Evolutionary conservation across 441 rosid genomes (phyloP), one percentile per base, ranked within the genome.

Genomic region (Erysimum cheiri): DNA sequence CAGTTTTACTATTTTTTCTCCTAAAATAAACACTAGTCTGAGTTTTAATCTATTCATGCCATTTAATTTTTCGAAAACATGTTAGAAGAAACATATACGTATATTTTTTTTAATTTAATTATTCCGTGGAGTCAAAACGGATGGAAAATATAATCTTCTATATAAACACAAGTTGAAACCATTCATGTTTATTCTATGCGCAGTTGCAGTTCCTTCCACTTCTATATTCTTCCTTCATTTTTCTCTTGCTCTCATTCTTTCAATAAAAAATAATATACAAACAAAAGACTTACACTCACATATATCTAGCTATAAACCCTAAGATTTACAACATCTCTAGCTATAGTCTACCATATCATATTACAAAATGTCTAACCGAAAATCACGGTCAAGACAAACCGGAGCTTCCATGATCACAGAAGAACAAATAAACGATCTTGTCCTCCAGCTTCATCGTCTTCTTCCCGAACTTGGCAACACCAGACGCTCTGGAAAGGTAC

Each of bases 381-480:
- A 83, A 69, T 83, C 97, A 37, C 74, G 91, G 70, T 80, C 94
- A 70, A 88, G 92, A 76, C 85, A 83, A 50, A 76, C 92, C 44
- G 86, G 87, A 41, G 70, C 80, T 67, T 84, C 96, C 59, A 87
- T 90, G 76, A 87, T 92, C 80, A 80, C 81, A 4, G 96, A 92
- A 70, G 98, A 89, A 67, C 98, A 92, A 84, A 88, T 92, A 81
- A 80, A 82, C 74, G 96, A 92, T 80, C 96, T 92, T 56, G 93
- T 92, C 67, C 72, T 88, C 67, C 87, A 85, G 81, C 80, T 92
- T 71, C 98, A 92, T 70, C 93, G 86, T 46, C 91, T 92, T 77
- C 88, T 88, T 60, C 96, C 96, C 37, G 91, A 88, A 83, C 79
- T 90, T 78, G 82, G 86, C 29, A 74, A 54, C 11, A 85, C 77